Evolutionary conservation across 768 basidiomycete species (phyloP).

Genomic region (Coprinopsis strossmayeri): DNA sequence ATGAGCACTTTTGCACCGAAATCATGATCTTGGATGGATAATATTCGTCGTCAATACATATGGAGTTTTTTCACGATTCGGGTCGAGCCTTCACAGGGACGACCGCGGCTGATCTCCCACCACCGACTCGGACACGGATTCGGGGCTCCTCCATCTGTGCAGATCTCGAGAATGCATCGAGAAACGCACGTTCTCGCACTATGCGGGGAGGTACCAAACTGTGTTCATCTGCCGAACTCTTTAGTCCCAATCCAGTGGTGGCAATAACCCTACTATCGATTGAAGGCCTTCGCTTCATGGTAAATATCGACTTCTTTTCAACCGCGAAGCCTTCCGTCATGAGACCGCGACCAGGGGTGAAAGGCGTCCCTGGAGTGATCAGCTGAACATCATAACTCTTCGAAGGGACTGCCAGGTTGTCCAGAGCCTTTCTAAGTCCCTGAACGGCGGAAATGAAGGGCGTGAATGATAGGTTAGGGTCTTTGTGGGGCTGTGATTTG

Average conservation of each 20-base stretch:
- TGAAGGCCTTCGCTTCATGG: background rate
- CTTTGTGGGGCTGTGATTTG: background rate
- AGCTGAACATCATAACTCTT: background rate
- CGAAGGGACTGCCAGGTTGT: background rate
- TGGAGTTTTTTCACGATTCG: background rate
- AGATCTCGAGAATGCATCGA: conserved; percentile 9
- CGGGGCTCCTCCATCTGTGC: conserved; percentile 6
- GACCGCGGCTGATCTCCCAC: conserved; percentile 8
- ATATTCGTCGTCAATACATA: too few relatives aligned
- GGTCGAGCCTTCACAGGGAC: background rate
- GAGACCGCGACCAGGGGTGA: conserved; percentile 1
- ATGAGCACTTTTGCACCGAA: too few relatives aligned
- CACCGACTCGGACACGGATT: conserved; percentile 8
- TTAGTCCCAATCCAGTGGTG: conserved; percentile 6
- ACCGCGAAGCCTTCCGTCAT: conserved; percentile 8
- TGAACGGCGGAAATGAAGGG: conserved; percentile 7
- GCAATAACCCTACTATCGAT: conserved; percentile 2
- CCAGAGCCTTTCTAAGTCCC: conserved; percentile 1
- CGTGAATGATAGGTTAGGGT: conserved; percentile 1
- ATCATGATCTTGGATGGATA: too few relatives aligned
- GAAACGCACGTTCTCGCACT: conserved; percentile 6
- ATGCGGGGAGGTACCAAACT: conserved; percentile 1
- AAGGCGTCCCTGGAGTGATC: conserved; percentile 1
- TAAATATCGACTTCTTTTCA: conserved; percentile 4
- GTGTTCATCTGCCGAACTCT: background rate